Conservation (phyloP, 2,329 filamentous ascomycete species). For the Cordyceps tenuipes region DNA sequence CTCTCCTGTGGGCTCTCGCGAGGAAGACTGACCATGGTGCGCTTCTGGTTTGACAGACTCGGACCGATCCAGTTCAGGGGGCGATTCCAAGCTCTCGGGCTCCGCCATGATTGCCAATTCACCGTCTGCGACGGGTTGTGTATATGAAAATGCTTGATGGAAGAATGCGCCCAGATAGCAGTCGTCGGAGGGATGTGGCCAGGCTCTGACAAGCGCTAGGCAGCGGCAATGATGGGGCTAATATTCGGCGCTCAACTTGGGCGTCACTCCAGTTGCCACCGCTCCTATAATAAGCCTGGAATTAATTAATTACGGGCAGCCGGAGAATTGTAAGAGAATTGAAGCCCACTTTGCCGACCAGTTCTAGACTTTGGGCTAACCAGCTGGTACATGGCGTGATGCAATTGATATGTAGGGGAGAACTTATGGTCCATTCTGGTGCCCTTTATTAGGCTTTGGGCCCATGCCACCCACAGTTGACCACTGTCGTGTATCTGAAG, state of each 20-base stretch:
- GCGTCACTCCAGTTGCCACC: neutral
- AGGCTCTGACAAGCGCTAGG: neutral
- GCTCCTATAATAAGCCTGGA: neutral
- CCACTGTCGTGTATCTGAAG: too few relatives aligned
- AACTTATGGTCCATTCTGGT: too few relatives aligned
- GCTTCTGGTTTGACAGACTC: neutral
- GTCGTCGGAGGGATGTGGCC: neutral
- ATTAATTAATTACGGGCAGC: neutral
- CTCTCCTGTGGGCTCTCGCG: too few relatives aligned
- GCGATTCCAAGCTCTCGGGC: neutral
- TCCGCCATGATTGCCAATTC: neutral
- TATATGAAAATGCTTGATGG: neutral
- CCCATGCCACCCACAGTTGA: too few relatives aligned
- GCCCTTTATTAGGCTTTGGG: too few relatives aligned
- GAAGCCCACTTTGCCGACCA: conserved; percentile 1
- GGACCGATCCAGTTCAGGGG: neutral
- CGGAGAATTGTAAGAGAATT: neutral
- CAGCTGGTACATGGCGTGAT: neutral
- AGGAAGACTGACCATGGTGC: conserved; percentile 21
- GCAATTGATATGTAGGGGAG: too few relatives aligned
- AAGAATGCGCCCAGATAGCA: neutral
- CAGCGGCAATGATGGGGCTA: neutral
- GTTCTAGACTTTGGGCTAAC: neutral
- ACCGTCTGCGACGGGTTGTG: neutral
- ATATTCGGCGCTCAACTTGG: neutral